Evolutionary conservation across 2,329 filamentous ascomycete genomes (phyloP).

Genomic region (Hymenoscyphus repandus): DNA sequence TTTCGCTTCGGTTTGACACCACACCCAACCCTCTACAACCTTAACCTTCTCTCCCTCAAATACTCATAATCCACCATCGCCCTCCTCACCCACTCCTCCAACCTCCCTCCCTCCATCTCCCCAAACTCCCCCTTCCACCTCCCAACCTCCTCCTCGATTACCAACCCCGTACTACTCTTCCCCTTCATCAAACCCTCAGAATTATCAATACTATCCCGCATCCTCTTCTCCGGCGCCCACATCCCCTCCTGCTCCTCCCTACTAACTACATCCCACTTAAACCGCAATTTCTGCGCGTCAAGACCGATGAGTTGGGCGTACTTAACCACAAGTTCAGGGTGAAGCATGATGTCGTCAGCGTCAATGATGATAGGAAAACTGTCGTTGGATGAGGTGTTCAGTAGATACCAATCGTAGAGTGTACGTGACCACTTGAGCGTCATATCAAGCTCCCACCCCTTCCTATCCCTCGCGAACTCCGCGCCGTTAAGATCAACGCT

Average conservation of each 20-base stretch:
- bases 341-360: slow-evolving; percentile 35
- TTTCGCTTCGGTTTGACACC: too few species aligned
- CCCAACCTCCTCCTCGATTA: slow-evolving; percentile 29
- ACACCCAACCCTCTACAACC: too few species aligned
- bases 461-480: background rate
- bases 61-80: slow-evolving; percentile 38
- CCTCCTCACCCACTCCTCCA: slow-evolving; percentile 19
- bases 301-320: slow-evolving; percentile 30
- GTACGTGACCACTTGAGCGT: slow-evolving; percentile 30
- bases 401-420: slow-evolving; percentile 31
- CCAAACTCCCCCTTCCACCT: slow-evolving; percentile 33
- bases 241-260: background rate
- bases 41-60: slow-evolving; percentile 19
- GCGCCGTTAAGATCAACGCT: background rate
- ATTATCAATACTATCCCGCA: slow-evolving; percentile 29
- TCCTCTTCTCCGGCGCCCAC: slow-evolving; percentile 6
- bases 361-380: slow-evolving; percentile 31
- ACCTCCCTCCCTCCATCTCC: slow-evolving; percentile 11
- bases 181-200: slow-evolving; percentile 32
- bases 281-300: slow-evolving; percentile 28
- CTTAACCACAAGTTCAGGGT: slow-evolving; percentile 25
- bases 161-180: slow-evolving; percentile 28
- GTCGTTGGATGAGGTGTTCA: slow-evolving; percentile 11
- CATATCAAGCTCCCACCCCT: background rate
- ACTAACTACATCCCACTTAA: slow-evolving; percentile 28